A percentile compares a stretch with the other conserved stretches of the same genome.
Evolutionary conservation across 2,329 filamentous ascomycete species (phyloP).

Genomic region (Trichoderma sp.): DNA sequence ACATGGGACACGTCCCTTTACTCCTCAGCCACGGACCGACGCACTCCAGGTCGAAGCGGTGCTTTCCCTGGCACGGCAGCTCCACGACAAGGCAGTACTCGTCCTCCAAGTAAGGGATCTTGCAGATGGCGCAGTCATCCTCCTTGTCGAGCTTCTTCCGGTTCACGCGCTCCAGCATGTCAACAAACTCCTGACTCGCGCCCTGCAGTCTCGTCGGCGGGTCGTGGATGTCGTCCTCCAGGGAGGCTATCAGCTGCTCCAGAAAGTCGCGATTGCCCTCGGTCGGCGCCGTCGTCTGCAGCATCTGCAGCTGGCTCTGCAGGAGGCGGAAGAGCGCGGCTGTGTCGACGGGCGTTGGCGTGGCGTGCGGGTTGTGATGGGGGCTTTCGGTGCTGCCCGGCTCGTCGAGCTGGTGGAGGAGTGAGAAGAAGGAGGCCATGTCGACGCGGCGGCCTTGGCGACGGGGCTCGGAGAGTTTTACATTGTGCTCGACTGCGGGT

Average conservation of each 20-base stretch:
- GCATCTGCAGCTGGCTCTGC: slow-evolving; percentile 59
- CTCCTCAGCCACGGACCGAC: slow-evolving; percentile 65
- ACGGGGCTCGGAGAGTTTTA: slow-evolving; percentile 47
- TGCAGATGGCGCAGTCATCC: slow-evolving; percentile 64
- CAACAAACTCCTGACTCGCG: slow-evolving; percentile 61
- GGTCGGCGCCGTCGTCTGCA: slow-evolving; percentile 52
- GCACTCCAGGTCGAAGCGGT: slow-evolving; percentile 68
- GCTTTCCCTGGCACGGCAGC: slow-evolving; percentile 60
- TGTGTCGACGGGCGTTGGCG: slow-evolving; percentile 61
- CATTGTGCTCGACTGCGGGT: slow-evolving; percentile 63
- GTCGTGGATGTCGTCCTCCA: slow-evolving; percentile 54
- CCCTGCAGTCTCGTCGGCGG: slow-evolving; percentile 56
- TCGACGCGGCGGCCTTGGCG: slow-evolving; percentile 56
- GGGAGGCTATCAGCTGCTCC: slow-evolving; percentile 47
- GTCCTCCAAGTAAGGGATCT: slow-evolving; percentile 62
- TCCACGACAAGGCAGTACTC: slow-evolving; percentile 64
- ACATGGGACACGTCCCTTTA: slow-evolving; percentile 66
- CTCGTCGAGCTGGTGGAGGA: slow-evolving; percentile 55
- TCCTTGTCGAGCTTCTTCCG: slow-evolving; percentile 52
- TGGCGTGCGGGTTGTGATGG: slow-evolving; percentile 57
- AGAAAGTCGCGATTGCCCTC: slow-evolving; percentile 54
- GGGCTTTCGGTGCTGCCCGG: slow-evolving; percentile 38
- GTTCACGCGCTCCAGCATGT: slow-evolving; percentile 59
- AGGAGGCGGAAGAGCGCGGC: slow-evolving; percentile 59
- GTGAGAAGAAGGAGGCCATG: slow-evolving; percentile 64